Evolutionary conservation across 768 basidiomycete genomes (phyloP).

Genomic region (Leccinum barrowsii): DNA sequence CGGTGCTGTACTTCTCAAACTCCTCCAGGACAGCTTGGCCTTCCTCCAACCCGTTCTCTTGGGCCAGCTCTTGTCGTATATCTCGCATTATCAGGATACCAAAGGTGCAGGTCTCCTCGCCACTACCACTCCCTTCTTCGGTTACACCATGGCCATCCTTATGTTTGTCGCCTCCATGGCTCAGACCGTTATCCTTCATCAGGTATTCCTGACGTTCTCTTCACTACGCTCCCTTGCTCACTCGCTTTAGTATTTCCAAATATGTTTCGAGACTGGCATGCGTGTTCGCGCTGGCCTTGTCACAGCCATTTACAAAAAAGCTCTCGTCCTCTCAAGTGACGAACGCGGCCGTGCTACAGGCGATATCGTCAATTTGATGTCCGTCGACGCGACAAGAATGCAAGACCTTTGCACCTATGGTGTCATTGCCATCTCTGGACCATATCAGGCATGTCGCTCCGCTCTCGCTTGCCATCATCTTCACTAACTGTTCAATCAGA

Average conservation of each 20-base stretch:
- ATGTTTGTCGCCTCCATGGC: slow-evolving; percentile 82
- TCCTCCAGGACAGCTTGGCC: slow-evolving; percentile 74
- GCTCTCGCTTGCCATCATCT: neutral
- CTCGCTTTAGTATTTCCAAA: slow-evolving; percentile 71
- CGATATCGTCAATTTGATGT: slow-evolving; percentile 94
- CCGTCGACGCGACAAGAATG: slow-evolving; percentile 75
- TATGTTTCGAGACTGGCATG: slow-evolving; percentile 84
- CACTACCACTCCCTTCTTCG: slow-evolving; percentile 47
- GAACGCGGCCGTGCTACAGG: slow-evolving; percentile 80
- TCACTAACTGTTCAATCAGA: slow-evolving; percentile 38
- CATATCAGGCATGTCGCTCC: slow-evolving; percentile 62
- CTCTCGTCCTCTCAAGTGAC: slow-evolving; percentile 81
- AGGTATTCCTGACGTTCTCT: slow-evolving; percentile 39
- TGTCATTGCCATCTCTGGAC: slow-evolving; percentile 80
- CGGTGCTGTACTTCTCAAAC: slow-evolving; percentile 60
- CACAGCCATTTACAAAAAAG: slow-evolving; percentile 80
- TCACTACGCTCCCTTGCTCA: neutral
- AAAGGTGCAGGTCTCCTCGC: slow-evolving; percentile 28
- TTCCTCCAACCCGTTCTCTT: slow-evolving; percentile 89
- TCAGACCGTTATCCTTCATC: slow-evolving; percentile 79
- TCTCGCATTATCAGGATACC: slow-evolving; percentile 67
- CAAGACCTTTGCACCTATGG: slow-evolving; percentile 83
- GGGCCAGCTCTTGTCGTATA: slow-evolving; percentile 73
- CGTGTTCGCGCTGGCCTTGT: slow-evolving; percentile 90
- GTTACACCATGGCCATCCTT: slow-evolving; percentile 67